Base-by-base conservation (phyloP, 2,329 filamentous ascomycete species). In the Teratosphaeria epicoccoides region DNA sequence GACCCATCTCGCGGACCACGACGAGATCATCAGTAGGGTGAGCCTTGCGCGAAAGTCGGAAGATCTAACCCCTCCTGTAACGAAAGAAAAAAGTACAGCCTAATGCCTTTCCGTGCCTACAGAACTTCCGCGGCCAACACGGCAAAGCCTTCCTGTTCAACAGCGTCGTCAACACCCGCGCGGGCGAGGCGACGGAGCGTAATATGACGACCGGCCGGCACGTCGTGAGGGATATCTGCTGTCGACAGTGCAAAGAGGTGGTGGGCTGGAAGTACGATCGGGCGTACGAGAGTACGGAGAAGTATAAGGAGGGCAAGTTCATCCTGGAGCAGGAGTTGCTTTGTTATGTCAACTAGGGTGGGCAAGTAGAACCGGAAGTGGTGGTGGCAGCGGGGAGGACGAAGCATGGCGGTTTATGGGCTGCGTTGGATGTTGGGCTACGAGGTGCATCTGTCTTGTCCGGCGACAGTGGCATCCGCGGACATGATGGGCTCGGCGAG, bases 221-320 rank as follows among this genome's bases (percentile, higher is more conserved):
- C 71, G 79, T 97, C 52, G 93, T 98, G 46, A 84, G 93, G 53
- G 93, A 98, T 68, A 96, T 98, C 63, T 77, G 77, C 53, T 98
- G 93, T 74, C 80, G 85, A 53, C 87, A 95, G 70, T 98, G 93
- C 79, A 86, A 85, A 67, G 86, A 90, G 69, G 86, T 85, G 25
- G 93, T 98, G 49, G 93, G 93, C 29, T 98, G 93, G 93, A 97
- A 95, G 70, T 98, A 98, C 69, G 93, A 98, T 71, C 95, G 94
- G 74, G 93, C 93, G 1, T 97, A 87, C 68, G 93, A 98, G 74
- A 71, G 76, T 28, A 84, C 79, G 58, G 91, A 98, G 78, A 95
- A 95, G 73, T 98, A 98, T 73, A 98, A 98, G 76, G 93, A 98
- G 76, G 90, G 89, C 51, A 98, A 97, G 73, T 97, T 87, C 68